A percentile compares a stretch with the other conserved stretches of the same genome.
These are phyloP conservation scores for Yamadazyma spencermartinsiae DNA, from an alignment of 1,139 yeast species.

Conservation along the genomic window DNA sequence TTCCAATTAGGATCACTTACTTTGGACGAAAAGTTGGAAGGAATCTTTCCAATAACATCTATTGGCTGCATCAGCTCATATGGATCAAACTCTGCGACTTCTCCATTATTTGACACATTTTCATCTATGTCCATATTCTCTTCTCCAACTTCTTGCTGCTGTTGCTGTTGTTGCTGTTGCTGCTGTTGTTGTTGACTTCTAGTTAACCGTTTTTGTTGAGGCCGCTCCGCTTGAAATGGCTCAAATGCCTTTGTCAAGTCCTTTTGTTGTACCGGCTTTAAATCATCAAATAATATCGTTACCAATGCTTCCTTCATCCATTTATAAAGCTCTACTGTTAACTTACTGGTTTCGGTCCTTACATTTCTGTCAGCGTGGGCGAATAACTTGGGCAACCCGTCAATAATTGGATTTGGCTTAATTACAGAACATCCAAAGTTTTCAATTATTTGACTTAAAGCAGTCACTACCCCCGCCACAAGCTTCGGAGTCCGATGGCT, in stretches of 20 bases:
- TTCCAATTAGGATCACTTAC: conserved; percentile 79
- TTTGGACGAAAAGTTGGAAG: conserved; percentile 56
- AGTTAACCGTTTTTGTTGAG: conserved; percentile 59
- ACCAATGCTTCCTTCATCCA: conserved; percentile 75
- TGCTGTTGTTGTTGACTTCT: conserved; percentile 44
- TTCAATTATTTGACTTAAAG: conserved; percentile 55
- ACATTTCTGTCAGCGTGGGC: conserved; percentile 88
- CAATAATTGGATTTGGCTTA: conserved; percentile 59
- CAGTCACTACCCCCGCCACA: conserved; percentile 65
- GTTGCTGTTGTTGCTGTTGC: conserved; percentile 13
- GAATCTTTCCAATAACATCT: conserved; percentile 65
- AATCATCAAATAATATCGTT: conserved; percentile 59
- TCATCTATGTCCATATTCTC: conserved; percentile 40
- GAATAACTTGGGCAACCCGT: conserved; percentile 66
- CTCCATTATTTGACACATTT: conserved; percentile 7
- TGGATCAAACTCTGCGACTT: conserved; percentile 34
- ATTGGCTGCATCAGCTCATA: conserved; percentile 45
- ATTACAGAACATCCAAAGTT: conserved; percentile 74
- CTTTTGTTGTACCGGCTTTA: conserved; percentile 91
- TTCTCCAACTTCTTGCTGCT: conserved; percentile 22
- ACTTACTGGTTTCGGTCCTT: conserved; percentile 71
- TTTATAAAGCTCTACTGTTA: conserved; percentile 69
- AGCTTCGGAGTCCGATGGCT: conserved; percentile 74
- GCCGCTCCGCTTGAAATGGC: conserved; percentile 41
- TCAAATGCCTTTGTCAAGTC: conserved; percentile 78